phyloP scores from a whole-genome alignment of 169 alveolate genomes.

The Plasmodium ovale region DNA sequence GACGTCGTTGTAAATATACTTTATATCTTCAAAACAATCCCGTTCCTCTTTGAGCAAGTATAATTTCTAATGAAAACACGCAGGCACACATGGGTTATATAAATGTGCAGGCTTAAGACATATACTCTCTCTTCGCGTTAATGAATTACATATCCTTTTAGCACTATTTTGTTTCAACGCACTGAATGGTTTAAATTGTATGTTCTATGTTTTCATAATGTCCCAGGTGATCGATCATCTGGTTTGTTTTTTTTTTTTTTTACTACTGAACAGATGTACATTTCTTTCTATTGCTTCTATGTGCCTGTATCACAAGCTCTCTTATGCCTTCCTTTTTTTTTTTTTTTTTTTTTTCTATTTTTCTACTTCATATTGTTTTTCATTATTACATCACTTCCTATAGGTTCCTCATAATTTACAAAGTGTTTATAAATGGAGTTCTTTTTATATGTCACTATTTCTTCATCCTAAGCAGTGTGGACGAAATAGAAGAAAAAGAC shows the following conservation, averaged over 20 bases:
- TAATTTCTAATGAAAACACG: neutral
- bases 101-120: too few species aligned
- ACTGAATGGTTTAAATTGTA: too few species aligned
- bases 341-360: neutral
- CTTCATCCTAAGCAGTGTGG: slow-evolving; percentile 39
- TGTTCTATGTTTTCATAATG: too few species aligned
- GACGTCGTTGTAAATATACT: slow-evolving; percentile 15
- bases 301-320: neutral
- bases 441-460: slow-evolving; percentile 32
- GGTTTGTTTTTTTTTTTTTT: too few species aligned
- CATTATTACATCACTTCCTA: slow-evolving; percentile 33
- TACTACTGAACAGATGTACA: neutral
- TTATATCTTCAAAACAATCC: slow-evolving; percentile 37
- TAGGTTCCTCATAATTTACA: slow-evolving; percentile 21
- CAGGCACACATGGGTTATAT: neutral
- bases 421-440: slow-evolving; percentile 41
- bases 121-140: too few species aligned
- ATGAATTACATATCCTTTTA: too few species aligned
- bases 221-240: too few species aligned
- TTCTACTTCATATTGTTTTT: neutral
- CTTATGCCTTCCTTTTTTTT: neutral
- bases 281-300: too few species aligned
- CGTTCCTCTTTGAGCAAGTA: slow-evolving; percentile 45
- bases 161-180: too few species aligned
- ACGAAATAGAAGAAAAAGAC: neutral